These are phyloP conservation scores for Cyathus striatus DNA, from an alignment of 768 basidiomycete species.

Conservation along the genomic window DNA sequence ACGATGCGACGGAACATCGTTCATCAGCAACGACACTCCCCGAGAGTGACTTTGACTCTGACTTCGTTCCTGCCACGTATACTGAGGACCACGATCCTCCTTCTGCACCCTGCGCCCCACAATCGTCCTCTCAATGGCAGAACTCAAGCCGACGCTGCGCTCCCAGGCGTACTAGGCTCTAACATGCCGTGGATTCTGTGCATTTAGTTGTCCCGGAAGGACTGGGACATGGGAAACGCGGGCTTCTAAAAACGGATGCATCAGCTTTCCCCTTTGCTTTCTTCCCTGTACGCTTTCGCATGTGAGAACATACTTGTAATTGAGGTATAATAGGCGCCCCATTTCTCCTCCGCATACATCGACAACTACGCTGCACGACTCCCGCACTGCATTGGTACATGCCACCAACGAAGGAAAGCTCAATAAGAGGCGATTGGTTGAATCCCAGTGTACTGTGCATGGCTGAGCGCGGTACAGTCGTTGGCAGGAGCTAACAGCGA, in stretches of 20 bases:
- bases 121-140: slow-evolving; percentile 21
- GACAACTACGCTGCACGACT: slow-evolving; percentile 76
- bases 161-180: slow-evolving; percentile 3
- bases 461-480: too few species aligned
- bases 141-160: too few species aligned
- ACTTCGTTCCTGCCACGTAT: too few species aligned
- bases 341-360: slow-evolving; percentile 50
- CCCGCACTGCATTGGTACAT: slow-evolving; percentile 75
- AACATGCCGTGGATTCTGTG: slow-evolving; percentile 40
- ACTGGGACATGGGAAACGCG: slow-evolving; percentile 57
- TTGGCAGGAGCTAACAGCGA: too few species aligned
- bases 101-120: slow-evolving; percentile 30
- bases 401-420: slow-evolving; percentile 69
- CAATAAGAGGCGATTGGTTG: slow-evolving; percentile 37
- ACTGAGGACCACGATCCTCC: too few species aligned
- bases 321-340: slow-evolving; percentile 22
- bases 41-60: too few species aligned
- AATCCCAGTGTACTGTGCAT: slow-evolving; percentile 55
- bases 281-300: background rate
- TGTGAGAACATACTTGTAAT: slow-evolving; percentile 23
- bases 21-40: too few species aligned
- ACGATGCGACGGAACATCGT: too few species aligned
- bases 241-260: slow-evolving; percentile 49
- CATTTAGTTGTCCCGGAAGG: slow-evolving; percentile 45
- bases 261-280: too few species aligned